Evolutionary conservation across 768 basidiomycete species (phyloP), one percentile per base, ranked within the genome.

Genomic region (Xanthoconium stramineum): DNA sequence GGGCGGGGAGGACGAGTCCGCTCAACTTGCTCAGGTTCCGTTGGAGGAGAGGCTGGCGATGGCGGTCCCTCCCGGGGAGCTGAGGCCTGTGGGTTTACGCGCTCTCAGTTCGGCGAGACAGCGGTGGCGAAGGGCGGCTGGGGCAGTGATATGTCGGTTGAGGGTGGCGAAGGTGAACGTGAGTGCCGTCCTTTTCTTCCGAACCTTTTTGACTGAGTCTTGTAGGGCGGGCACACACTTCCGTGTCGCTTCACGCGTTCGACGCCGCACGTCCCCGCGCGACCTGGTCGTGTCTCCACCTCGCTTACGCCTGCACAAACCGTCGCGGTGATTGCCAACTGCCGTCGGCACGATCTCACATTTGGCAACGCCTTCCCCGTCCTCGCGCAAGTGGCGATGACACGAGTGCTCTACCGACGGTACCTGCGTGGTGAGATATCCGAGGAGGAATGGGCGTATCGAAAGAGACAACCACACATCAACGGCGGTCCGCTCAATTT

Each of bases 181-280:
- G 33, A 11, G 33, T 33, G 33, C 11, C 11, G 33, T 33, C n/a
- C 33, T 33, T 33, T 33, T 33, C 33, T 6, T 33, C 6, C 33
- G 33, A 11, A 33, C 33, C 33, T 33, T 33, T n/a, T n/a, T n/a
- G n/a, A n/a, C n/a, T n/a, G n/a, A n/a, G n/a, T n/a, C n/a, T n/a
- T n/a, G n/a, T n/a, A n/a, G n/a, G n/a, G n/a, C n/a, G 83, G 83
- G 3, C 83, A 85, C 47, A 79, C 80, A 0, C 70, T 85, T 10
- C 83, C 83, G 3, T 72, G 78, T 45, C 76, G 67, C 15, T 50
- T 74, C 36, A 75, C 76, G 1, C 62, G 60, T 30, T 52, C 64
- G 6, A 80, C 80, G 0, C 58, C 62, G 2, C 65, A 64, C 43
- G 71, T 68, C 0, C 74, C 78, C 8, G 75, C 81, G 6, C 61